Percentiles rank a stretch among this genome's conserved stretches.
These are phyloP conservation scores for Cylindrotheca closterium DNA, from an alignment of 108 stramenopile species.

Conservation along the genomic window DNA sequence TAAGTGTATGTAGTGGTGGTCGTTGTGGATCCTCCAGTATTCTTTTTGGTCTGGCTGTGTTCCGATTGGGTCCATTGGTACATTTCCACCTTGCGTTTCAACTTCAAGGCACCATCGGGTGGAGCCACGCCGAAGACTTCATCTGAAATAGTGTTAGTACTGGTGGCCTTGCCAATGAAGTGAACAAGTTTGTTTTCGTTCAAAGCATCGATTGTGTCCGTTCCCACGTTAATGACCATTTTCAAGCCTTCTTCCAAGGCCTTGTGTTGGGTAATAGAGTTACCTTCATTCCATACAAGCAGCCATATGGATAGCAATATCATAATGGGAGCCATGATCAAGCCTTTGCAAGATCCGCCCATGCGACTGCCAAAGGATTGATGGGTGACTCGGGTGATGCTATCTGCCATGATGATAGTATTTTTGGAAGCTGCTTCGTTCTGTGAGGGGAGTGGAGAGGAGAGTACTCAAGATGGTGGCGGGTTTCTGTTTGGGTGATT, in stretches of 20 bases:
- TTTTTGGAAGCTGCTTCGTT: too few species aligned
- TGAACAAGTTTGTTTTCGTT: neutral
- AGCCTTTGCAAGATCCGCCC: slow-evolving; percentile 9
- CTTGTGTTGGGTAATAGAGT: slow-evolving; percentile 23
- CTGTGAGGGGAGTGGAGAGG: too few species aligned
- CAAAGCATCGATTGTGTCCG: neutral
- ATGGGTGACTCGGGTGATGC: slow-evolving; percentile 5
- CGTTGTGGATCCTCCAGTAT: slow-evolving; percentile 20
- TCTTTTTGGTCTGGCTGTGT: slow-evolving; percentile 9
- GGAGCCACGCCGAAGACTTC: neutral
- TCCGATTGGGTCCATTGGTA: slow-evolving; percentile 31
- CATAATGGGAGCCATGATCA: slow-evolving; percentile 23
- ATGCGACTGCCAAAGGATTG: slow-evolving; percentile 17
- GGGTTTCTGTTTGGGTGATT: too few species aligned
- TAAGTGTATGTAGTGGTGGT: slow-evolving; percentile 33
- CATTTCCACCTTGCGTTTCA: slow-evolving; percentile 22
- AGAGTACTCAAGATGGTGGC: too few species aligned
- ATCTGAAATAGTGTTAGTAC: neutral
- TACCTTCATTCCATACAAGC: slow-evolving; percentile 37
- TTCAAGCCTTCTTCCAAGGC: slow-evolving; percentile 32
- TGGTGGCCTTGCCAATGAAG: neutral
- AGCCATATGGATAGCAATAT: slow-evolving; percentile 20
- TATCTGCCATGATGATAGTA: slow-evolving; percentile 11
- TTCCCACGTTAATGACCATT: slow-evolving; percentile 7
- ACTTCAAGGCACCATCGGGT: slow-evolving; percentile 6